Percentiles rank a stretch among this genome's conserved stretches.
Conservation (phyloP, 345 rosid genomes). For the Psidium friedrichsthalianum region DNA sequence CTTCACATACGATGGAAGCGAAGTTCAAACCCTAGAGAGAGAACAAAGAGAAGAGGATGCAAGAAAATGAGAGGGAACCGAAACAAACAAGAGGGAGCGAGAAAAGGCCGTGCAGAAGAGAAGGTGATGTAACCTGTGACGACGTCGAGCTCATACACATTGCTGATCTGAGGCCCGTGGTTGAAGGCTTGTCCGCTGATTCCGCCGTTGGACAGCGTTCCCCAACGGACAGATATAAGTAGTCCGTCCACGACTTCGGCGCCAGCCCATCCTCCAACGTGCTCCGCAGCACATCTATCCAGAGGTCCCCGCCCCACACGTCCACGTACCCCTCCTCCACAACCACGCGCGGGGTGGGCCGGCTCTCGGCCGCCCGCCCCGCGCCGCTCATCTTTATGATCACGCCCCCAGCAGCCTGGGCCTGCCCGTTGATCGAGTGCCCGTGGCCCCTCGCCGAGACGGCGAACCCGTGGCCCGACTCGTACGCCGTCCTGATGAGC, state of each 20-base stretch:
- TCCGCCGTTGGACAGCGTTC: constrained; percentile 94
- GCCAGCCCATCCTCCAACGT: constrained; percentile 69
- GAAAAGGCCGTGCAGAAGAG: not conserved
- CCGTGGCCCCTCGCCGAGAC: constrained; percentile 94
- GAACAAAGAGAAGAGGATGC: not conserved
- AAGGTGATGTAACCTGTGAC: constrained; percentile 53
- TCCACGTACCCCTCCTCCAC: constrained; percentile 57
- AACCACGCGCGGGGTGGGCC: constrained; percentile 24
- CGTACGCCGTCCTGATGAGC: constrained; percentile 41
- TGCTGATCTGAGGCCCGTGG: constrained; percentile 92
- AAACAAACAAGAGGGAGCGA: not conserved
- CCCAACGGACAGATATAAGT: constrained; percentile 89
- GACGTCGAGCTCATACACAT: constrained; percentile 85
- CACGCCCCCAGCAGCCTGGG: constrained; percentile 46
- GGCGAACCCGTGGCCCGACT: constrained; percentile 34
- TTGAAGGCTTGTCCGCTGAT: constrained; percentile 97
- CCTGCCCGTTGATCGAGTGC: constrained; percentile 94
- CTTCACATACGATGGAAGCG: not conserved
- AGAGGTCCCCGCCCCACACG: constrained; percentile 98
- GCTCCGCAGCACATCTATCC: constrained; percentile 80
- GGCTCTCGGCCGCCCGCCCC: constrained; percentile 4
- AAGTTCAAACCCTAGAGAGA: not conserved
- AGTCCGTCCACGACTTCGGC: constrained; percentile 98
- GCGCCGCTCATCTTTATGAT: constrained; percentile 54
- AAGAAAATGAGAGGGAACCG: not conserved